These are phyloP conservation scores for Kondoa subrosea DNA, from an alignment of 768 basidiomycete species.

Conservation along the genomic window DNA sequence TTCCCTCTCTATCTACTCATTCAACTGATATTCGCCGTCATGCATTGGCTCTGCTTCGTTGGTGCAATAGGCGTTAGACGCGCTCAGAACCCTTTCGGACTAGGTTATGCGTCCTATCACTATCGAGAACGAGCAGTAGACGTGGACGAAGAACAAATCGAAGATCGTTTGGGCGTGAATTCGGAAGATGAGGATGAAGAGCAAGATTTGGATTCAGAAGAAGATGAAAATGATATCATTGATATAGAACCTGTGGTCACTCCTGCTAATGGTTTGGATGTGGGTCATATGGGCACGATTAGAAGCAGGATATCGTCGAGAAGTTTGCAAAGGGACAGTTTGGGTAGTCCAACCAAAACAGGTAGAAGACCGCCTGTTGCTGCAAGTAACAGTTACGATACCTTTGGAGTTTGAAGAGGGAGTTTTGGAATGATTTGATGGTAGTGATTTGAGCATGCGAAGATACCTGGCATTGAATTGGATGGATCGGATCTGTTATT, in stretches of 20 bases:
- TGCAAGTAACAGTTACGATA: not conserved
- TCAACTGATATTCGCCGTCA: not conserved
- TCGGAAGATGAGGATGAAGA: not conserved
- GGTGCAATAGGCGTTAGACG: not conserved
- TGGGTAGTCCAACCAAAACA: not conserved
- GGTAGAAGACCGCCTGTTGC: too few relatives aligned
- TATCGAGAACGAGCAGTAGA: not conserved
- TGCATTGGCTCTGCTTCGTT: conserved; percentile 7
- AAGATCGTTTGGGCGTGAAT: not conserved
- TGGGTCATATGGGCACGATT: not conserved
- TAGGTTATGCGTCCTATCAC: not conserved
- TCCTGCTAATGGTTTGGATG: not conserved
- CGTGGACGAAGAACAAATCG: not conserved
- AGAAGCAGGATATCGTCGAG: not conserved
- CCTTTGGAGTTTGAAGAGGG: too few relatives aligned
- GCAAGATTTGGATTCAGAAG: not conserved
- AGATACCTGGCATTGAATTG: too few relatives aligned
- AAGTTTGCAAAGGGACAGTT: not conserved
- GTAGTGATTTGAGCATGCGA: too few relatives aligned
- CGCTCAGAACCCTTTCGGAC: not conserved
- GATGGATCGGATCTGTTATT: too few relatives aligned
- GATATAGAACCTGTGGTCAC: not conserved
- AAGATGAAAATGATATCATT: conserved; percentile 5
- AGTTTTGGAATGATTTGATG: too few relatives aligned
- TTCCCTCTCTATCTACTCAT: not conserved